Evolutionary conservation across 345 rosid species (phyloP), one percentile per base, ranked within the genome.

Genomic region (Populus simonii): DNA sequence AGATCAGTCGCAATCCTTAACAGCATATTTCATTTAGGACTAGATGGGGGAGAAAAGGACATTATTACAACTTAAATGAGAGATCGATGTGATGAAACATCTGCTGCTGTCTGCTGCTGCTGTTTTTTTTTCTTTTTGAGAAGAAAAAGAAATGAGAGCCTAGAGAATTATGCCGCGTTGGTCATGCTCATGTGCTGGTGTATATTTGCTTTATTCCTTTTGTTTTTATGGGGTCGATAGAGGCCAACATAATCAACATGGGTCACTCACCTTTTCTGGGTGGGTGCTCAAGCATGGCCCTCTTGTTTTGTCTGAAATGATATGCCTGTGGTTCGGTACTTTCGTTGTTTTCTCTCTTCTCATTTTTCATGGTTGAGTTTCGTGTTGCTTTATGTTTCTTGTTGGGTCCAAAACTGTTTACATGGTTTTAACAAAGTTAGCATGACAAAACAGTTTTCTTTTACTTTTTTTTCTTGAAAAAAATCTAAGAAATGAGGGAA

Each of bases 161-260:
- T 41, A 9, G 45, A 1, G 8, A 29, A 20, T 8, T 25, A 18
- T 66, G 45, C 31, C 41, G 38, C 66, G 47, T 35, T 12, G 35
- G 66, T 71, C 86, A 33, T 33, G 47, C 13, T 41, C 47, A 77
- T 78, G 85, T 79, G 85, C 39, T 22, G 66, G 45, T 36, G 33
- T 3, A 11, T 10, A 20, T 23, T 39, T 33, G 83, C 85, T 88
- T 86, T 84, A 84, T 57, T 84, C 82, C 85, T 65, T 79, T 76
- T 80, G 86, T 76, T 80, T 77, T 27, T 11, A 20, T 59, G 53
- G 71, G 86, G 88, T 79, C 84, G 86, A 86, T 35, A 20, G 75
- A 38, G 68, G 35, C 53, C 17, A 68, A 36, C 70, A 61, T 33
- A 18, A 77, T n/a, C 31, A 73, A 72, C 79, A 55, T 80, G 80